A percentile compares a stretch with the other conserved stretches of the same genome.
phyloP scores from a whole-genome alignment of 306 rosid species.

The Astragalus membranaceus region DNA sequence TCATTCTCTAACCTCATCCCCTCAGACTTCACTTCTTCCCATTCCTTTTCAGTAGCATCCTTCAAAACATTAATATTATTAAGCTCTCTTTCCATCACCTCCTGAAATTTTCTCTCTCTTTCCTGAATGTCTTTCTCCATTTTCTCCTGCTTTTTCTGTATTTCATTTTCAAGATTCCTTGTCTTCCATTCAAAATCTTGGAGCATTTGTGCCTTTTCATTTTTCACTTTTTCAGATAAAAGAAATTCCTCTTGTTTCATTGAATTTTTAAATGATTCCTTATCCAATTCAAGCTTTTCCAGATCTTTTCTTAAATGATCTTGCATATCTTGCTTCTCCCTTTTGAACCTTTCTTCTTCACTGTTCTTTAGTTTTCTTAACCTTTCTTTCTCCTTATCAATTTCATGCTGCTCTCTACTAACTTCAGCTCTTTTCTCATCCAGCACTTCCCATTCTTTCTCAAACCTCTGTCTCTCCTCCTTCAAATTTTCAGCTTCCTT shows the following conservation, averaged over 20 bases:
- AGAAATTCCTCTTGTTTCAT: constrained; percentile 49
- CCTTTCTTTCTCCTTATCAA: constrained; percentile 59
- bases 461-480: constrained; percentile 74
- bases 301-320: constrained; percentile 51
- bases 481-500: constrained; percentile 63
- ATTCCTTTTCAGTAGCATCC: constrained; percentile 55
- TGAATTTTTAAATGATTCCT: constrained; percentile 52
- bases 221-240: constrained; percentile 53
- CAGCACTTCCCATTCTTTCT: constrained; percentile 80
- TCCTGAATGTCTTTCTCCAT: constrained; percentile 48
- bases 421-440: constrained; percentile 64
- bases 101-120: constrained; percentile 61
- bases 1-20: constrained; percentile 43
- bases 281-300: constrained; percentile 65
- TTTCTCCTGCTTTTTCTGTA: constrained; percentile 49
- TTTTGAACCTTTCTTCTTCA: constrained; percentile 65
- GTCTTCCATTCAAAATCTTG: constrained; percentile 58
- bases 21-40: constrained; percentile 54
- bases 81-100: constrained; percentile 54
- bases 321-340: constrained; percentile 45
- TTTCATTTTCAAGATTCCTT: constrained; percentile 55
- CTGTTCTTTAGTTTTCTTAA: constrained; percentile 37
- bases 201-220: constrained; percentile 44
- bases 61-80: constrained; percentile 46
- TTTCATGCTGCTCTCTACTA: constrained; percentile 32